Conservation (phyloP, 2,329 filamentous ascomycete genomes). For the Cercospora sp. region DNA sequence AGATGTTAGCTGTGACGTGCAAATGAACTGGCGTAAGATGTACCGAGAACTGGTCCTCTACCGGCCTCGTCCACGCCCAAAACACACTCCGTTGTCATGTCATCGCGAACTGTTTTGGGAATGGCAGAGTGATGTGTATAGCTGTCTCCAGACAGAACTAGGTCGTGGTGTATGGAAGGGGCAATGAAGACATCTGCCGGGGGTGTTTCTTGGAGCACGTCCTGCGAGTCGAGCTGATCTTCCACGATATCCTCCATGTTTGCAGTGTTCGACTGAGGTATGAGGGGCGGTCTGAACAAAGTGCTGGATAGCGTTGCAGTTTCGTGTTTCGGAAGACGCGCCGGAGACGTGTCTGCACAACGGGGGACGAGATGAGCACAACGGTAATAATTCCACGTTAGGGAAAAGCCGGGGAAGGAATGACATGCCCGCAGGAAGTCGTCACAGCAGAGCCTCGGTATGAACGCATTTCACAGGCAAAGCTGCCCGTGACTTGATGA, state of each 20-base stretch:
- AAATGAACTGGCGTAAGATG: slow-evolving; percentile 25
- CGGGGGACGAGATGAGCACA: neutral
- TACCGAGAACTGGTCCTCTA: slow-evolving; percentile 86
- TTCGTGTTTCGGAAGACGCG: slow-evolving; percentile 15
- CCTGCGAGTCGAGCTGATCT: slow-evolving; percentile 35
- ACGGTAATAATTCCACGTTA: neutral
- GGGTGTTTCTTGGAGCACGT: slow-evolving; percentile 40
- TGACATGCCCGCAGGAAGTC: neutral
- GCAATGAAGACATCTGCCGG: slow-evolving; percentile 47
- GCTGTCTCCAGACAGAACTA: slow-evolving; percentile 47
- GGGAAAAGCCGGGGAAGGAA: slow-evolving; percentile 4
- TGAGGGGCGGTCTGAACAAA: neutral
- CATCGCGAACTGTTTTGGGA: slow-evolving; percentile 43
- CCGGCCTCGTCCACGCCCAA: slow-evolving; percentile 94
- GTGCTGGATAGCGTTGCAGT: neutral
- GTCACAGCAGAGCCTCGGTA: slow-evolving; percentile 12
- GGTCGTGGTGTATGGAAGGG: slow-evolving; percentile 46
- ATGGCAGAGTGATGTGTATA: slow-evolving; percentile 53
- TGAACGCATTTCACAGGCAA: slow-evolving; percentile 17
- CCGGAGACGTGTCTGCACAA: neutral
- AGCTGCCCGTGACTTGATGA: slow-evolving; percentile 9
- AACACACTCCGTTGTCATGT: slow-evolving; percentile 63
- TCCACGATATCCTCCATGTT: slow-evolving; percentile 36
- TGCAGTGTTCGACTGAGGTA: neutral
- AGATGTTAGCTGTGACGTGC: slow-evolving; percentile 23